These are phyloP conservation scores for Juncus inflexus DNA, from an alignment of 176 grass and related monocot genomes.

Conservation along the genomic window DNA sequence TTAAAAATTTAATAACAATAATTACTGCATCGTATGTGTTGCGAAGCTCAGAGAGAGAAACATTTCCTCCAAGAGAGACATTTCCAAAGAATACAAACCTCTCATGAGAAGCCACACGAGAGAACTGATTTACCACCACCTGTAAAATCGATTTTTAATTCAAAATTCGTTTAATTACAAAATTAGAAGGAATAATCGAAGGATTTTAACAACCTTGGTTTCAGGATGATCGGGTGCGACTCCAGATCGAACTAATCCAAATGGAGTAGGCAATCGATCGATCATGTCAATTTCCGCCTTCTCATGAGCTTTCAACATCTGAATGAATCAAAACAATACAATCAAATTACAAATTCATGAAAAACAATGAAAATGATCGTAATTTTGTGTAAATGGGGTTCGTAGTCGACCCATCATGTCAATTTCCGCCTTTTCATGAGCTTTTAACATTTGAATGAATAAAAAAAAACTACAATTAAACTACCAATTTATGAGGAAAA, in stretches of 20 bases:
- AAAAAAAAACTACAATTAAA: background rate
- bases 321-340: slow-evolving; percentile 17
- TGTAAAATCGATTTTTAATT: slow-evolving; percentile 43
- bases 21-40: slow-evolving; percentile 73
- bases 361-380: background rate
- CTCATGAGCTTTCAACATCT: slow-evolving; percentile 78
- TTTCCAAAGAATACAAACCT: slow-evolving; percentile 83
- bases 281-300: slow-evolving; percentile 63
- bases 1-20: background rate
- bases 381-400: slow-evolving; percentile 43
- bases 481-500: background rate
- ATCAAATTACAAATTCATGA: background rate
- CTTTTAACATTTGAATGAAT: slow-evolving; percentile 50
- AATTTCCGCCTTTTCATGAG: slow-evolving; percentile 47
- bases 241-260: slow-evolving; percentile 78
- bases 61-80: slow-evolving; percentile 62
- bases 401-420: slow-evolving; percentile 81
- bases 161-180: slow-evolving; percentile 3
- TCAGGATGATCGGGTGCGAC: slow-evolving; percentile 95
- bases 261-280: slow-evolving; percentile 73
- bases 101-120: slow-evolving; percentile 67
- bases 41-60: slow-evolving; percentile 61
- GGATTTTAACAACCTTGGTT: slow-evolving; percentile 50
- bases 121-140: slow-evolving; percentile 98
- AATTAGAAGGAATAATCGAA: background rate